A percentile compares a stretch with the other conserved stretches of the same genome.
phyloP scores from a whole-genome alignment of 176 grass and related monocot genomes.

The Triticum urartu region DNA sequence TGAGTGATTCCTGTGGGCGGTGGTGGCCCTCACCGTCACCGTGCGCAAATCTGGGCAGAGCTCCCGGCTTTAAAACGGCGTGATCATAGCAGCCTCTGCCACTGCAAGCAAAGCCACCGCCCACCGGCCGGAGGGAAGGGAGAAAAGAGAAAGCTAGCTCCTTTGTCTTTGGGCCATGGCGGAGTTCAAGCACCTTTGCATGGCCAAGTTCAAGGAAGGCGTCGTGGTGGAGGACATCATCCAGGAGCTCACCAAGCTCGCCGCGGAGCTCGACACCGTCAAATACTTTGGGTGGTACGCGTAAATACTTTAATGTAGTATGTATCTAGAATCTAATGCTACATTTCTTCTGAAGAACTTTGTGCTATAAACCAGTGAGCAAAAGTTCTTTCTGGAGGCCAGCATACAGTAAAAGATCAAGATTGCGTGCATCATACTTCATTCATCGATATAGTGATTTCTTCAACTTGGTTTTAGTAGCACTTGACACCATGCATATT shows the following conservation, averaged over 20 bases:
- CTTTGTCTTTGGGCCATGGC: conserved; percentile 32
- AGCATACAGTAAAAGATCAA: background rate
- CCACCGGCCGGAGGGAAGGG: background rate
- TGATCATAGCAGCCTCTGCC: conserved; percentile 1
- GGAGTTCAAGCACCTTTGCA: conserved; percentile 57
- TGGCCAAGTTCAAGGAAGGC: conserved; percentile 59
- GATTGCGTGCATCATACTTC: background rate
- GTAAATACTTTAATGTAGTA: background rate
- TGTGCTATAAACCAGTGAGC: background rate
- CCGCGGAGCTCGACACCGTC: conserved; percentile 39
- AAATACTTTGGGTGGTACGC: conserved; percentile 71
- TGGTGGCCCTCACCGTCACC: conserved; percentile 14
- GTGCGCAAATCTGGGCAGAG: conserved; percentile 3
- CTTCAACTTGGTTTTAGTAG: background rate
- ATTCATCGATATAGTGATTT: background rate
- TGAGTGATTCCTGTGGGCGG: conserved; percentile 3
- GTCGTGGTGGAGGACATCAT: conserved; percentile 42
- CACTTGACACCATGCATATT: background rate
- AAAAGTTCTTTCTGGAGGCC: background rate
- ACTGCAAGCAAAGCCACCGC: background rate
- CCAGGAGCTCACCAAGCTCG: conserved; percentile 44
- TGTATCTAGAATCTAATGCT: background rate
- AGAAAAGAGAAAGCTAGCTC: background rate
- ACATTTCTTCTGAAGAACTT: background rate
- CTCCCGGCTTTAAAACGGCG: conserved; percentile 27